Conservation (phyloP, 257 asterid species). For the Rauvolfia tetraphylla region DNA sequence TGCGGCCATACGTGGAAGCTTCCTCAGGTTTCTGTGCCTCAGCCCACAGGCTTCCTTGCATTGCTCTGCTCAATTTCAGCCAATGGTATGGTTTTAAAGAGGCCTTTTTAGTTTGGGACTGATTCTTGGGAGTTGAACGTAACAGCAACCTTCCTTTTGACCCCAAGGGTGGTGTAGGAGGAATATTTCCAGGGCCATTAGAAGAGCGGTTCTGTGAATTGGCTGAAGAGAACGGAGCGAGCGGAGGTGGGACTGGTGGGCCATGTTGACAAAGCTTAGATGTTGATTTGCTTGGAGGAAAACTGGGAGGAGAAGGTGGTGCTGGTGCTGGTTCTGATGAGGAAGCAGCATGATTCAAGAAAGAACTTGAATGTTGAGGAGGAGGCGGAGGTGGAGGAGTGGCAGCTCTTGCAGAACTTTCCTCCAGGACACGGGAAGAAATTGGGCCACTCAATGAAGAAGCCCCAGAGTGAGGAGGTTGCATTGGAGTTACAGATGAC, state of each 20-base stretch:
- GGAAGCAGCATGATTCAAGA: conserved; percentile 1
- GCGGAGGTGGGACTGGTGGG: conserved; percentile 59
- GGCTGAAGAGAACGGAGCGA: conserved; percentile 41
- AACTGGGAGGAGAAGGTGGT: conserved; percentile 19
- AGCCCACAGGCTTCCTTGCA: conserved; percentile 90
- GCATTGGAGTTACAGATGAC: not conserved
- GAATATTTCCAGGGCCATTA: conserved; percentile 22
- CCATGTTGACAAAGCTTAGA: conserved; percentile 20
- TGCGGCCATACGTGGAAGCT: conserved; percentile 56
- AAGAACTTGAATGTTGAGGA: conserved; percentile 9
- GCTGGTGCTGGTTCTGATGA: conserved; percentile 21
- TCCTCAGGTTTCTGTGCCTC: conserved; percentile 73
- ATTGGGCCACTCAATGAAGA: not conserved
- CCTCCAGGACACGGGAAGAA: conserved; percentile 10
- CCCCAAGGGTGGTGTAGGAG: conserved; percentile 38
- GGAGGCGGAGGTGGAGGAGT: conserved; percentile 23
- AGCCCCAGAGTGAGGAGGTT: not conserved
- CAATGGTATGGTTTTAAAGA: conserved; percentile 82
- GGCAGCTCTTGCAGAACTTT: conserved; percentile 13
- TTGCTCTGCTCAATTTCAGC: conserved; percentile 74
- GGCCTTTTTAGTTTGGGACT: conserved; percentile 36
- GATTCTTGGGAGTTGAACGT: conserved; percentile 32
- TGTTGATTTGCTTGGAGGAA: conserved; percentile 24
- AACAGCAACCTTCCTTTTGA: conserved; percentile 42
- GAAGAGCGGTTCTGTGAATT: conserved; percentile 27